Evolutionary conservation across 352 stramenopile species (phyloP).

Genomic region (Pythium phragmitis): DNA sequence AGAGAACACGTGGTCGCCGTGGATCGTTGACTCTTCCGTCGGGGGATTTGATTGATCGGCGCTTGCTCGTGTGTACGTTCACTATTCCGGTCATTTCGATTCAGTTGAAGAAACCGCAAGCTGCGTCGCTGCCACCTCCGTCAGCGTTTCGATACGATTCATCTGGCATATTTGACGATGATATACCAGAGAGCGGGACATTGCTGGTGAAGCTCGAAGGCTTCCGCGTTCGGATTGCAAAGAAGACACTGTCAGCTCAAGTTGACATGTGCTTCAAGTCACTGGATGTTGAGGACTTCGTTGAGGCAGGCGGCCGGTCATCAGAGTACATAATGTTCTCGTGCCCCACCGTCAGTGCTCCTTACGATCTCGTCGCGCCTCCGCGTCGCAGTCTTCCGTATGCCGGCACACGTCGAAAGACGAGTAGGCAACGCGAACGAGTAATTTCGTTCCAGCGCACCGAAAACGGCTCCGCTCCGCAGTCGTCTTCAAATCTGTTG

Average conservation of each 20-base stretch:
- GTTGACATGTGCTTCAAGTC: slow-evolving; percentile 65
- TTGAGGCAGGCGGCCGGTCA: slow-evolving; percentile 56
- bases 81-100: slow-evolving; percentile 80
- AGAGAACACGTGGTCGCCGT: slow-evolving; percentile 16
- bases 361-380: slow-evolving; percentile 60
- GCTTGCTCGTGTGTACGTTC: slow-evolving; percentile 77
- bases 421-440: slow-evolving; percentile 51
- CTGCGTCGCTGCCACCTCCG: slow-evolving; percentile 40
- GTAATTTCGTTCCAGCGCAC: slow-evolving; percentile 59
- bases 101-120: slow-evolving; percentile 74
- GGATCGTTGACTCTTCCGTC: slow-evolving; percentile 25
- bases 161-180: slow-evolving; percentile 38
- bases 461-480: slow-evolving; percentile 15
- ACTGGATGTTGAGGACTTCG: slow-evolving; percentile 76
- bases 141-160: slow-evolving; percentile 60
- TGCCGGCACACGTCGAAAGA: slow-evolving; percentile 31
- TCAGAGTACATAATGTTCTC: slow-evolving; percentile 82
- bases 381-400: slow-evolving; percentile 42
- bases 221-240: slow-evolving; percentile 73
- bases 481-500: slow-evolving; percentile 51
- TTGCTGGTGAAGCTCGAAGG: slow-evolving; percentile 80
- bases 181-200: slow-evolving; percentile 56
- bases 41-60: slow-evolving; percentile 64
- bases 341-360: slow-evolving; percentile 61
- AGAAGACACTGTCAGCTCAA: slow-evolving; percentile 82